Evolutionary conservation across 768 basidiomycete genomes (phyloP).

Genomic region (Hemileccinum rubropunctum): DNA sequence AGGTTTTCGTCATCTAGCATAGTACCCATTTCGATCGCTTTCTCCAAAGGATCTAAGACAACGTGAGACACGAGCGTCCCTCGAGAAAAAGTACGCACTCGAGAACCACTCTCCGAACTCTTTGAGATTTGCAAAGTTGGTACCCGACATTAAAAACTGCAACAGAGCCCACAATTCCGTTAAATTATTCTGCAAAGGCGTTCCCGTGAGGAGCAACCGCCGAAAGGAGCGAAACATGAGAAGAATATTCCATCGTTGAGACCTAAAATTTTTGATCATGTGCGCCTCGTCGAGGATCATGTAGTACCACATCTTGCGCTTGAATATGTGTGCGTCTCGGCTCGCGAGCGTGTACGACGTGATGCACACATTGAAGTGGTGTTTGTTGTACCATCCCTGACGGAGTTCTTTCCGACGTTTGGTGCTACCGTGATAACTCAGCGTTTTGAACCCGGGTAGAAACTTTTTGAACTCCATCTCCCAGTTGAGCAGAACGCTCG

Average conservation of each 20-base stretch:
- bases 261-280: slow-evolving; percentile 97
- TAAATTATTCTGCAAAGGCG: slow-evolving; percentile 94
- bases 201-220: slow-evolving; percentile 90
- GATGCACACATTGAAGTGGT: slow-evolving; percentile 91
- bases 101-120: slow-evolving; percentile 98
- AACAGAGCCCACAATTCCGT: slow-evolving; percentile 94
- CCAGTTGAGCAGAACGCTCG: slow-evolving; percentile 94
- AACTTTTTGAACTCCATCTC: slow-evolving; percentile 98
- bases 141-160: slow-evolving; percentile 90
- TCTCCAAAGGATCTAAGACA: slow-evolving; percentile 82
- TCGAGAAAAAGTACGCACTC: slow-evolving; percentile 50
- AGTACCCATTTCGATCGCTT: slow-evolving; percentile 85
- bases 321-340: slow-evolving; percentile 87
- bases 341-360: slow-evolving; percentile 94
- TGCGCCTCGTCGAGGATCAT: slow-evolving; percentile 96
- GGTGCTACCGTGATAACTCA: slow-evolving; percentile 88
- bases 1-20: slow-evolving; percentile 77
- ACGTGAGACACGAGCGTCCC: background rate
- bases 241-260: slow-evolving; percentile 89
- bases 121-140: slow-evolving; percentile 86
- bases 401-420: slow-evolving; percentile 89
- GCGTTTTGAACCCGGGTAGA: slow-evolving; percentile 78
- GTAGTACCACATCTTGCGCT: slow-evolving; percentile 92
- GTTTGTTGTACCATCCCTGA: slow-evolving; percentile 86
- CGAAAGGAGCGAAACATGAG: slow-evolving; percentile 86